Evolutionary conservation across 768 basidiomycete genomes (phyloP).

Genomic region (Inosperma sp.): DNA sequence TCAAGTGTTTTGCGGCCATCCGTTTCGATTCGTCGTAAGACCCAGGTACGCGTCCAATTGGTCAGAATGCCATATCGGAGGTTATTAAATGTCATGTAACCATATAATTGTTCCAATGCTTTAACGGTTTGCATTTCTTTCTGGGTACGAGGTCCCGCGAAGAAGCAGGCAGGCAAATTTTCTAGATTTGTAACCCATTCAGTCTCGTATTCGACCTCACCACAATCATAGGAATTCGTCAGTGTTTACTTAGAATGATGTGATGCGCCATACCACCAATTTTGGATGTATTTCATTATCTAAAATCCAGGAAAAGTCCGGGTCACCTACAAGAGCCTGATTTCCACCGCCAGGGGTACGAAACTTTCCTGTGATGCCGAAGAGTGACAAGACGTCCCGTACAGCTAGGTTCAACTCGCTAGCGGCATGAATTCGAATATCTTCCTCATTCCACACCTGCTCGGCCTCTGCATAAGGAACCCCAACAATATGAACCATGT

Average conservation of each 20-base stretch:
- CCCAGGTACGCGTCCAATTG: constrained; percentile 14
- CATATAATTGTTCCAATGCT: constrained; percentile 15
- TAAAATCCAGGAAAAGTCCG: constrained; percentile 15
- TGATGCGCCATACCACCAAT: constrained; percentile 11
- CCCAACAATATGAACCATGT: not conserved
- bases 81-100: constrained; percentile 18
- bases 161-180: constrained; percentile 8
- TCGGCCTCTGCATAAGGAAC: not conserved
- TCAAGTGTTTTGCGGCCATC: constrained; percentile 12
- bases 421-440: constrained; percentile 4
- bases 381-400: constrained; percentile 11
- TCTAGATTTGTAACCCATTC: constrained; percentile 12
- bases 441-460: constrained; percentile 4
- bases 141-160: not conserved
- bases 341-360: constrained; percentile 9
- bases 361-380: constrained; percentile 15
- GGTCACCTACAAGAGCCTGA: constrained; percentile 7
- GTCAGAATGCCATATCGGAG: constrained; percentile 16
- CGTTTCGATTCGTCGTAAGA: constrained; percentile 13
- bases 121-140: constrained; percentile 9
- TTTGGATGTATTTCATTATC: constrained; percentile 10
- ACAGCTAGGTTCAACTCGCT: constrained; percentile 10
- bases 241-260: constrained; percentile 1
- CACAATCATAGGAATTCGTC: constrained; percentile 7
- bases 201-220: constrained; percentile 17